These are phyloP conservation scores for Penicillium sp. DNA, from an alignment of 2,329 filamentous ascomycete species.

Conservation along the genomic window DNA sequence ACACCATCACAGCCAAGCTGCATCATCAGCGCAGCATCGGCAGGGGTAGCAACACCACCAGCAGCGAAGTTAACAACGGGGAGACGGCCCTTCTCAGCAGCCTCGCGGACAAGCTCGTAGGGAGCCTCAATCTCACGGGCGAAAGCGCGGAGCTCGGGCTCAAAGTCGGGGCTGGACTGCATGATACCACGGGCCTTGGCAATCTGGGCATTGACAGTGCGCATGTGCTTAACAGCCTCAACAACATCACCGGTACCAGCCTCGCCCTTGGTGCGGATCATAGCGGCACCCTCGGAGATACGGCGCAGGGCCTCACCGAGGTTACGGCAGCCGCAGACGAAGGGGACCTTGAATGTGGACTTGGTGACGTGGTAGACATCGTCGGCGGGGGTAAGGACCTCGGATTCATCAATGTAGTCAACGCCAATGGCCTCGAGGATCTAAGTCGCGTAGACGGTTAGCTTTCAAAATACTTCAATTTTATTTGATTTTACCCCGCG, in stretches of 20 bases:
- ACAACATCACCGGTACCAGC: conserved; percentile 96
- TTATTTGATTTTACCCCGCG: neutral
- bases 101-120: conserved; percentile 78
- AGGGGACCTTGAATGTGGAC: conserved; percentile 76
- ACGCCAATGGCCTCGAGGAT: conserved; percentile 93
- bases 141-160: conserved; percentile 73
- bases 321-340: conserved; percentile 95
- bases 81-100: conserved; percentile 80
- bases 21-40: conserved; percentile 98
- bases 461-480: neutral
- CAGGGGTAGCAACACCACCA: conserved; percentile 98
- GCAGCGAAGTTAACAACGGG: conserved; percentile 98
- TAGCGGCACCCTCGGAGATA: conserved; percentile 90
- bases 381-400: conserved; percentile 95
- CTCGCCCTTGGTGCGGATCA: conserved; percentile 99
- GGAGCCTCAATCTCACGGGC: conserved; percentile 81
- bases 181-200: conserved; percentile 64
- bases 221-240: conserved; percentile 95
- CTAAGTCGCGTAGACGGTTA: conserved; percentile 42
- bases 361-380: conserved; percentile 91
- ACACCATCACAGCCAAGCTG: conserved; percentile 97
- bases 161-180: conserved; percentile 44
- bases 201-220: conserved; percentile 83
- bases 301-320: conserved; percentile 88
- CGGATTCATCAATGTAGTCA: conserved; percentile 97